Percentiles rank a stretch among this genome's conserved stretches.
These are phyloP conservation scores for Fragaria vesca DNA, from an alignment of 306 rosid species.

Conservation along the genomic window DNA sequence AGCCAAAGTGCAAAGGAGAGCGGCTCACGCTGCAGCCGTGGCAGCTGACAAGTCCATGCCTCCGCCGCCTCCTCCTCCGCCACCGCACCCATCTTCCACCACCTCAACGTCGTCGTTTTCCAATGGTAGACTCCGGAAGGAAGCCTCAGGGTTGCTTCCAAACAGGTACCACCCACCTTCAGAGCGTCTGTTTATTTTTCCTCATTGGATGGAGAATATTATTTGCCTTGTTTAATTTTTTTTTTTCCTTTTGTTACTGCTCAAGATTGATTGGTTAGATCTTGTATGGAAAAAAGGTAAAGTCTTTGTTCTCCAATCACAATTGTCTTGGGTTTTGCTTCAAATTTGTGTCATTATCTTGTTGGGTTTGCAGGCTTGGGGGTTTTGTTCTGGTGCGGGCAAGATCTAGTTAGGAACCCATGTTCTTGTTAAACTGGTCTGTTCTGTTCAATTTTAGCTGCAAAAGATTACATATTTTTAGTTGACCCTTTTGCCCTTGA, in stretches of 20 bases:
- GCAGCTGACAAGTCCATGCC: slow-evolving; percentile 30
- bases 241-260: background rate
- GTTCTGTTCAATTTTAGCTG: background rate
- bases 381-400: background rate
- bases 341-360: background rate
- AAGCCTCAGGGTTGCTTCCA: slow-evolving; percentile 34
- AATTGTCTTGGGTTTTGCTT: background rate
- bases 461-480: background rate
- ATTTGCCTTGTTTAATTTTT: background rate
- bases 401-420: slow-evolving; percentile 6
- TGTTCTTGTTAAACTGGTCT: background rate
- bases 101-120: slow-evolving; percentile 21
- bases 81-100: slow-evolving; percentile 26
- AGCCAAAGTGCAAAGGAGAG: slow-evolving; percentile 40
- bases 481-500: slow-evolving; percentile 30
- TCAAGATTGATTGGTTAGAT: background rate
- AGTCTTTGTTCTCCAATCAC: background rate
- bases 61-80: slow-evolving; percentile 49
- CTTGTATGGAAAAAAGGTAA: background rate
- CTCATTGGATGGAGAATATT: background rate
- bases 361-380: background rate
- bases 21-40: background rate
- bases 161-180: slow-evolving; percentile 36
- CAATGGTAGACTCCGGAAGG: slow-evolving; percentile 43
- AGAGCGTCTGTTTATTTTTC: background rate